Base-by-base conservation (phyloP, 2,329 filamentous ascomycete genomes). In the Microthyrium microscopicum region DNA sequence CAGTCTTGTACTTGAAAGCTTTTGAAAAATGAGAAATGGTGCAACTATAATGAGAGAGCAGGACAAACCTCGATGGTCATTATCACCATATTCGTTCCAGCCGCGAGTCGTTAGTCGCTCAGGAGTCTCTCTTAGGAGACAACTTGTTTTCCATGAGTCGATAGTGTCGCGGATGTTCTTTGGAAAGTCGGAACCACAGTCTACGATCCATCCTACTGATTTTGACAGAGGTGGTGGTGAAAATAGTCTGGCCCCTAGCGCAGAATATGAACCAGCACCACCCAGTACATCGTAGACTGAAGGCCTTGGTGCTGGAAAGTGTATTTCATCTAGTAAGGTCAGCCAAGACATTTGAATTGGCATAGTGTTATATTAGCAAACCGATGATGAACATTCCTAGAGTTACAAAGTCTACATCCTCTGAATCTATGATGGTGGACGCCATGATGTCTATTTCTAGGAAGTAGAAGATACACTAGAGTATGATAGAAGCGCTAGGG, bases 151-250 rank as follows among this genome's bases (percentile, higher is more conserved):
- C 85, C 89, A 94, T 27, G 69, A 65, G 11, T 66, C 56, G 42
- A 98, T 73, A 27, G 69, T 61, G 2, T 63, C 49, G 30, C 68
- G 66, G 33, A 92, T 62, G 9, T 67, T 57, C 0, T 60, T 41
- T 0, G 87, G 85, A 43, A 95, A 95, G 55, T 95, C 89, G 12
- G 71, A 77, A 20, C 89, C 89, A 46, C 74, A 70, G 54, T 98
- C 87, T 27, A 95, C 72, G 40, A 95, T 76, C 85, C 85, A 95
- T 41, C 82, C 83, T 5, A 95, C 72, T 3, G 68, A 65, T 24
- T 60, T 63, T 16, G 82, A 79, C 29, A 63, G 45, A 5, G 54
- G 48, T 3, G 73, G 65, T 3, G 82, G 80, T 4, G 83, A 87
- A 51, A 93, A 78, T 31, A 98, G 64, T 20, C 89, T 79, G 13